Evolutionary conservation across 75 land plant genomes (phyloP), one percentile per base, ranked within the genome.

Genomic region (Sequoiadendron giganteum): DNA sequence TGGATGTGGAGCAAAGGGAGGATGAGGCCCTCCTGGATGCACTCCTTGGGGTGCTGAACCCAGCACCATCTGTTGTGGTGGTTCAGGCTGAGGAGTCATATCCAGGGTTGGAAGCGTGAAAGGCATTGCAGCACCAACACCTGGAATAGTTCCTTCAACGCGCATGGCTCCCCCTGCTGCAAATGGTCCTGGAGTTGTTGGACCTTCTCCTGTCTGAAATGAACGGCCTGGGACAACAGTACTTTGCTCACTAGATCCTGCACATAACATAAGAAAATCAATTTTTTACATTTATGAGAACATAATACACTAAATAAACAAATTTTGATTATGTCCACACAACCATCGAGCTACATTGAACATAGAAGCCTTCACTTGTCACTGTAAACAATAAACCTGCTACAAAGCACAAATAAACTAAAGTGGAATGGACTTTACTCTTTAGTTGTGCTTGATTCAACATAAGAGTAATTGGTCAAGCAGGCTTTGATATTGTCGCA

Each of bases 71-170:
- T 81, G 90, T 79, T 93, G 98, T 78, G 85, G 90, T 78, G 91
- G 93, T 34, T 92, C 93, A 48, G 90, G 92, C 82, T 91, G 92
- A 77, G 88, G 87, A 42, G 93, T 85, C 15, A 92, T 83, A 88
- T 93, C 95, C 70, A 93, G 88, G 81, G 94, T 89, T 78, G 88
- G 88, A 87, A 93, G 89, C 11, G 93, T 87, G 52, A 96, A 78
- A n/a, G 99, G 96, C 97, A 97, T 94, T 83, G 99, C 97, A 89
- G 93, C 93, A 75, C 99, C 99, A 80, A 98, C 89, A 86, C 99
- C 99, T 80, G 99, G 99, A 81, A 98, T 98, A n/a, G 96, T 94
- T 87, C 99, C 99, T 52, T 96, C 99, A 90, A 92, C 96, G 84
- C 95, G 93, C 70, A 91, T 85, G 32, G 94, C 86, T 38, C 99